Conservation (phyloP, 768 basidiomycete genomes). For the Trametes punicea region DNA sequence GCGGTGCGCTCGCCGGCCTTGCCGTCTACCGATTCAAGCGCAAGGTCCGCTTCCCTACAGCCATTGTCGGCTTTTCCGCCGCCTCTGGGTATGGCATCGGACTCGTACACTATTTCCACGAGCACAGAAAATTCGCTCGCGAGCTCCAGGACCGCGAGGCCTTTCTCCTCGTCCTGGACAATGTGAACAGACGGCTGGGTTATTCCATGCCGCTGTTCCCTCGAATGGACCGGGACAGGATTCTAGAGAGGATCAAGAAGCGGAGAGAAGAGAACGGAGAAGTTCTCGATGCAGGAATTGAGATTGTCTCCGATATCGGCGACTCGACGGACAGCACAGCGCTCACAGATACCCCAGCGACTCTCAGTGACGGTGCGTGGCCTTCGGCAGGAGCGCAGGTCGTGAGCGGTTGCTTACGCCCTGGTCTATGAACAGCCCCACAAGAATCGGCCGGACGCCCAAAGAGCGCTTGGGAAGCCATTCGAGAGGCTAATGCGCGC, state of each 20-base stretch:
- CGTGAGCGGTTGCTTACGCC: neutral
- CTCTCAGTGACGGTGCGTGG: neutral
- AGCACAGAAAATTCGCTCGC: constrained; percentile 31
- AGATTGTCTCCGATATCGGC: constrained; percentile 8
- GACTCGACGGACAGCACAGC: constrained; percentile 9
- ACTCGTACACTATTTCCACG: constrained; percentile 26
- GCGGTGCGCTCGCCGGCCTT: constrained; percentile 28
- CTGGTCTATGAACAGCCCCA: neutral
- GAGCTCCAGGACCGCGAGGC: constrained; percentile 31
- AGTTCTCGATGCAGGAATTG: constrained; percentile 5
- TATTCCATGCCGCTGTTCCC: constrained; percentile 3
- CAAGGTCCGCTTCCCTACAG: constrained; percentile 10
- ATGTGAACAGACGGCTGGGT: constrained; percentile 27
- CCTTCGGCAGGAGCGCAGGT: neutral
- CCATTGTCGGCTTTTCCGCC: constrained; percentile 17
- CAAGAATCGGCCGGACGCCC: constrained; percentile 5
- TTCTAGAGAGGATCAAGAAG: constrained; percentile 15
- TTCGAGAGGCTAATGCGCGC: constrained; percentile 51
- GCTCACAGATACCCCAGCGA: neutral
- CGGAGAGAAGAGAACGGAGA: constrained; percentile 14
- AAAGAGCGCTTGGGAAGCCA: constrained; percentile 59
- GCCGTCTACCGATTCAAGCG: constrained; percentile 21
- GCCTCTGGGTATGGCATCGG: constrained; percentile 29
- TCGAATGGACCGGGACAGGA: constrained; percentile 3
- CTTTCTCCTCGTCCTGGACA: constrained; percentile 32